Evolutionary conservation across 176 grass and related monocot species (phyloP).

Genomic region (Carex scoparia): DNA sequence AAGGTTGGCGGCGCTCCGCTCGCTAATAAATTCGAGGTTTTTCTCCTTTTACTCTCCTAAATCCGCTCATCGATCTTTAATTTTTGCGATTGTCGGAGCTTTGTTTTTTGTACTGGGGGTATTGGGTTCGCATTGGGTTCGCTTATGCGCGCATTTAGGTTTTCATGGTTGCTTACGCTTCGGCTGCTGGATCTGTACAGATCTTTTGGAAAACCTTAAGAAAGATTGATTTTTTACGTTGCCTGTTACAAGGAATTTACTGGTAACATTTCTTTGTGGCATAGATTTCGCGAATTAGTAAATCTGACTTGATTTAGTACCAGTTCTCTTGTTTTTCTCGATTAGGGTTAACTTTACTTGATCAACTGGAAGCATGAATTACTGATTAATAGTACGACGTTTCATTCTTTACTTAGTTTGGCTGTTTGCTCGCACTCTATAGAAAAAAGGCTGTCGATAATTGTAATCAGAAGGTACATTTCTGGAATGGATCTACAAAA

Average conservation of each 20-base stretch:
- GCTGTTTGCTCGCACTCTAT: not conserved
- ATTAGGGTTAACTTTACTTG: not conserved
- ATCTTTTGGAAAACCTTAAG: not conserved
- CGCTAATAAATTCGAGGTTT: slow-evolving; percentile 35
- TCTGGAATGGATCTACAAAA: not conserved
- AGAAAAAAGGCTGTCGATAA: not conserved
- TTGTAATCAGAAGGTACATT: not conserved
- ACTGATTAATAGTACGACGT: not conserved
- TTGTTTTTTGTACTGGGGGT: not conserved
- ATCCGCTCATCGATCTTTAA: not conserved
- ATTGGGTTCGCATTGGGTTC: not conserved
- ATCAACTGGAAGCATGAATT: not conserved
- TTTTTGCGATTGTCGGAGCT: not conserved
- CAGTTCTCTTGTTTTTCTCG: not conserved
- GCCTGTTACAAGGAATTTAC: not conserved
- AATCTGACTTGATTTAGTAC: not conserved
- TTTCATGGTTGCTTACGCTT: not conserved
- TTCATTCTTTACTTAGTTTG: not conserved
- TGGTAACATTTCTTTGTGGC: not conserved
- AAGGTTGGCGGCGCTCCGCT: slow-evolving; percentile 25
- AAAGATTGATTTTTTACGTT: not conserved
- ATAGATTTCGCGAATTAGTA: not conserved
- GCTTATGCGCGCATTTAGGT: not conserved
- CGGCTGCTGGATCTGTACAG: not conserved
- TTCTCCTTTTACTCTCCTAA: not conserved